Conservation (phyloP, 192 early-diverging fungal species). For the Gamsiella multidivaricata region DNA sequence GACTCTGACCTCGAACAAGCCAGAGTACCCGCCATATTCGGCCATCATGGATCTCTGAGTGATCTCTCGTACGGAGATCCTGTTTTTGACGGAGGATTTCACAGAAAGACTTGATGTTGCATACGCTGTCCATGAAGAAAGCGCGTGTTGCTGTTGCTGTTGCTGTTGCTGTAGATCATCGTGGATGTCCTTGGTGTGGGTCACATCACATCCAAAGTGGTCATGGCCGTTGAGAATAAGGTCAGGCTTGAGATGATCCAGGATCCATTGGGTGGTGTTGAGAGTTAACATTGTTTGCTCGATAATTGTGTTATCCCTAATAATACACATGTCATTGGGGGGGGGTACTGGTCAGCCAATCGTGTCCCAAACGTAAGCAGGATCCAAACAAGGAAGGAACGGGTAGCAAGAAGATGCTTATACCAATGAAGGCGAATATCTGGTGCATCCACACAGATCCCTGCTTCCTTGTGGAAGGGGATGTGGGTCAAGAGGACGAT, state of each 20-base stretch:
- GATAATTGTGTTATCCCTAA: conserved; percentile 50
- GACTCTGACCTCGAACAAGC: conserved; percentile 66
- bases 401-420: background rate
- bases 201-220: conserved; percentile 68
- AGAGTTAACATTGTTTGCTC: conserved; percentile 72
- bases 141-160: conserved; percentile 1
- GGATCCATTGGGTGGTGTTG: conserved; percentile 63
- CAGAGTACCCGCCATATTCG: conserved; percentile 66
- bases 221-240: conserved; percentile 74
- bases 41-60: conserved; percentile 75
- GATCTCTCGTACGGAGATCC: conserved; percentile 55
- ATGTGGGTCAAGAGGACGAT: conserved; percentile 70
- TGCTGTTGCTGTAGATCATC: background rate
- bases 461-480: conserved; percentile 67
- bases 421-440: conserved; percentile 46
- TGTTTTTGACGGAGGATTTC: background rate
- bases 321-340: too few species aligned
- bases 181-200: conserved; percentile 37
- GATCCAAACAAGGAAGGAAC: conserved; percentile 9
- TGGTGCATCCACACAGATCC: conserved; percentile 63
- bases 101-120: conserved; percentile 4
- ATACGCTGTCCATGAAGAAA: conserved; percentile 34
- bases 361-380: background rate
- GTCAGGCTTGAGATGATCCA: conserved; percentile 64
- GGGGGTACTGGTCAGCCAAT: too few species aligned